Percentiles rank a stretch among this genome's conserved stretches.
phyloP scores from a whole-genome alignment of 805 yeast genomes.

The Zygosaccharomyces bisporus region DNA sequence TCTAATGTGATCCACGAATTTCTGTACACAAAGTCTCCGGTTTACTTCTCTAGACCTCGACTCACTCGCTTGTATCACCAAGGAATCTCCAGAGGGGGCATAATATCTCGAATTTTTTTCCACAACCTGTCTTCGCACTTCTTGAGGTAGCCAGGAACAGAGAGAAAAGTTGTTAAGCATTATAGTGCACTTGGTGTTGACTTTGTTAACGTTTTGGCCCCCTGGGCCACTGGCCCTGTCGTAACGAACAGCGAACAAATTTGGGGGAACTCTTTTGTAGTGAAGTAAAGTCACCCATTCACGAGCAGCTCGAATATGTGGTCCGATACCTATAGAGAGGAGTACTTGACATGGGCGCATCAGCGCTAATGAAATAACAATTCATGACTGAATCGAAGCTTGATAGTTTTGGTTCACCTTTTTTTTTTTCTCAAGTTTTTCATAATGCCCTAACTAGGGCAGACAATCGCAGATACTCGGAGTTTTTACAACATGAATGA shows the following conservation, averaged over 20 bases:
- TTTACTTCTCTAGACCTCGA: constrained; percentile 58
- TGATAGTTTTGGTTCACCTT: not conserved
- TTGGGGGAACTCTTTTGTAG: constrained; percentile 30
- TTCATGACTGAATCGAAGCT: not conserved
- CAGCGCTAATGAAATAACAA: not conserved
- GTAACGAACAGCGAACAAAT: constrained; percentile 23
- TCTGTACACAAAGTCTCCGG: constrained; percentile 54
- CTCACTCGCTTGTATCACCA: constrained; percentile 59
- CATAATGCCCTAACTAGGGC: too few relatives aligned
- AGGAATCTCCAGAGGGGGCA: constrained; percentile 48
- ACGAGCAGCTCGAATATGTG: constrained; percentile 12
- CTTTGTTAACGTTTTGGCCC: constrained; percentile 81
- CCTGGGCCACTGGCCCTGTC: constrained; percentile 77
- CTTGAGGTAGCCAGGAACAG: constrained; percentile 58
- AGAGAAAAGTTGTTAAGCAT: constrained; percentile 45
- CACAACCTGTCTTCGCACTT: constrained; percentile 42
- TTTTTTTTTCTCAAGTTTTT: too few relatives aligned
- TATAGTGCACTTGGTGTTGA: constrained; percentile 58
- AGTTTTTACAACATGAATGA: too few relatives aligned
- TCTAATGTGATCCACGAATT: constrained; percentile 52
- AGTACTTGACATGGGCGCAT: not conserved
- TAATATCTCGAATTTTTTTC: constrained; percentile 47
- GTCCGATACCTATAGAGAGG: not conserved
- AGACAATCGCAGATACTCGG: too few relatives aligned
- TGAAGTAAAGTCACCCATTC: constrained; percentile 44